A percentile compares a stretch with the other conserved stretches of the same genome.
phyloP scores from a whole-genome alignment of 108 stramenopile genomes.

The Cyclotella kingstonii region DNA sequence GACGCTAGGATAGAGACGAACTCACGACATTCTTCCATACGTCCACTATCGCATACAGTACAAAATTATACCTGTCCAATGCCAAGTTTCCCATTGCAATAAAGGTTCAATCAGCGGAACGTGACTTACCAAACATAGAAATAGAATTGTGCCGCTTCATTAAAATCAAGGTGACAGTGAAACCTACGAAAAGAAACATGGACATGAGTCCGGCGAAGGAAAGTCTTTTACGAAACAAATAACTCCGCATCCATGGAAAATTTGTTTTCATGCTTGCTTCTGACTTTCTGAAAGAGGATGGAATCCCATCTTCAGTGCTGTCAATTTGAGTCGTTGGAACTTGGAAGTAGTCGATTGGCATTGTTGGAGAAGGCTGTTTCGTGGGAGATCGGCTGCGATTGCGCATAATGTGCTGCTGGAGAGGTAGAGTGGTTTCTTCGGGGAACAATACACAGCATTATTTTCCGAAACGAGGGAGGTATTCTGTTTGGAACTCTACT shows the following conservation, averaged over 20 bases:
- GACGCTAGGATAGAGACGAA: too few species aligned
- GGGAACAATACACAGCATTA: too few species aligned
- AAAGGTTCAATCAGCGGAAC: too few species aligned
- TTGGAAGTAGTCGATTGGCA: constrained; percentile 15
- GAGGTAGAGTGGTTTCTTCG: too few species aligned
- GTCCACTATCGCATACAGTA: too few species aligned
- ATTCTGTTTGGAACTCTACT: too few species aligned
- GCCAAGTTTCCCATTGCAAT: not conserved
- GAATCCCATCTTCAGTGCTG: not conserved
- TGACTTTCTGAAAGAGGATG: constrained; percentile 13
- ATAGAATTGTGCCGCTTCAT: constrained; percentile 1
- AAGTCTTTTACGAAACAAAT: constrained; percentile 18
- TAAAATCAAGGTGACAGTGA: constrained; percentile 1
- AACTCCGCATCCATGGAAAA: constrained; percentile 25
- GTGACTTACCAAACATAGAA: constrained; percentile 6
- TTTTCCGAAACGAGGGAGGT: too few species aligned
- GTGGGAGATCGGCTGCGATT: constrained; percentile 4
- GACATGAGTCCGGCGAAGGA: constrained; percentile 3
- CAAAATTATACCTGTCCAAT: not conserved
- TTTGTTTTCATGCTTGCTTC: constrained; percentile 4
- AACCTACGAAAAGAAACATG: constrained; percentile 11
- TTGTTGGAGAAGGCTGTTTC: not conserved
- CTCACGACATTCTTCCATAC: too few species aligned
- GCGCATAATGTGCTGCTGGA: too few species aligned
- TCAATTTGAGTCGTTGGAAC: constrained; percentile 1